phyloP scores from a whole-genome alignment of 73 alveolate genomes.

The Uronychia setigera region DNA sequence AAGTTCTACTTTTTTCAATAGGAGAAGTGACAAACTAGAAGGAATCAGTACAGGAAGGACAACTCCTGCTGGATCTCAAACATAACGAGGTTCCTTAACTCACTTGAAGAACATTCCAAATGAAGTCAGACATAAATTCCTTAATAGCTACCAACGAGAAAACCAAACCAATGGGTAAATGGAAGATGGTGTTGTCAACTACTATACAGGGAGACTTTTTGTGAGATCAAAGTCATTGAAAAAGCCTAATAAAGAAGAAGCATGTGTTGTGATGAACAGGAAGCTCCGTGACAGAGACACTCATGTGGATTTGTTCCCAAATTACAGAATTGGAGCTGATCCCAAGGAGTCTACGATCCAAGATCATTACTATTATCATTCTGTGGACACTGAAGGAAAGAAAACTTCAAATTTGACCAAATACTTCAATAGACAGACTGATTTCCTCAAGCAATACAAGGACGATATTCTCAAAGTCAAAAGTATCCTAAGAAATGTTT shows the following conservation, averaged over 20 bases:
- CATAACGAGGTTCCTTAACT: too few relatives aligned
- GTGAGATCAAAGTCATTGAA: background rate
- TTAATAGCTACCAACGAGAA: background rate
- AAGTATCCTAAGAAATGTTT: background rate
- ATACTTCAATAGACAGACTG: background rate
- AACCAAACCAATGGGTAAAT: background rate
- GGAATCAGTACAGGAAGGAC: background rate
- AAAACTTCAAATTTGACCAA: background rate
- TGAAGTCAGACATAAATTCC: background rate
- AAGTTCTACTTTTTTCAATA: background rate
- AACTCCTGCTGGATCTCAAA: background rate
- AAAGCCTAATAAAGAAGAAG: background rate
- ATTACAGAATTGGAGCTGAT: background rate
- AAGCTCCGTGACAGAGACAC: background rate
- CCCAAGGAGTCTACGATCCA: conserved; percentile 1
- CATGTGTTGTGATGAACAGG: background rate
- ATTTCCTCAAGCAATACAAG: background rate
- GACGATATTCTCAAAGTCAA: background rate
- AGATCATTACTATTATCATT: background rate
- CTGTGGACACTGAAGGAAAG: background rate
- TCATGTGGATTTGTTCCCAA: background rate
- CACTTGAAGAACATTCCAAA: background rate
- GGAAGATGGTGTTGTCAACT: background rate
- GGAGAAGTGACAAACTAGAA: background rate
- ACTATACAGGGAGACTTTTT: background rate